phyloP scores from a whole-genome alignment of 2,329 filamentous ascomycete species.

The Colletotrichum chrysophilum region DNA sequence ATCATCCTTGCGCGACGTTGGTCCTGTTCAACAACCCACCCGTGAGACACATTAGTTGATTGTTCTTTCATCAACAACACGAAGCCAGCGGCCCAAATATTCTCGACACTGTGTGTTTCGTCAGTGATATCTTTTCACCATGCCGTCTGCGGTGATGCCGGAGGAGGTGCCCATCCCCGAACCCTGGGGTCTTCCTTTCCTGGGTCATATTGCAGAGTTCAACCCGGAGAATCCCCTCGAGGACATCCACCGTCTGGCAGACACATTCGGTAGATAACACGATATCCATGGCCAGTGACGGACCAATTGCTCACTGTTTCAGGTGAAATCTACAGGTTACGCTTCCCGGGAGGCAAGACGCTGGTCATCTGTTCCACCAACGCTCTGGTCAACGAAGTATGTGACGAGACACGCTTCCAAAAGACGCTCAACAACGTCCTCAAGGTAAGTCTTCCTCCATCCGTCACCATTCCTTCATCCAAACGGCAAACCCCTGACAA shows the following conservation, averaged over 20 bases:
- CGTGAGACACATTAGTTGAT: background rate
- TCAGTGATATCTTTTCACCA: background rate
- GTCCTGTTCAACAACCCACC: background rate
- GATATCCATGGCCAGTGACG: background rate
- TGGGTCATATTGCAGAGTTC: slow-evolving; percentile 71
- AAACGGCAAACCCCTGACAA: slow-evolving; percentile 10
- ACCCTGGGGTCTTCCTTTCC: slow-evolving; percentile 66
- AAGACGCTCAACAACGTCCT: slow-evolving; percentile 61
- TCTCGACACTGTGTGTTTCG: background rate
- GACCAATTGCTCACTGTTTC: background rate
- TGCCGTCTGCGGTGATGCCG: slow-evolving; percentile 27
- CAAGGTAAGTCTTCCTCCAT: background rate
- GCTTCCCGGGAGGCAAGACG: slow-evolving; percentile 47
- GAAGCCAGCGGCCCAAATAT: background rate
- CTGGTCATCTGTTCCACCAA: slow-evolving; percentile 57
- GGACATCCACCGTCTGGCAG: slow-evolving; percentile 61
- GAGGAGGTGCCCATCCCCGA: slow-evolving; percentile 31
- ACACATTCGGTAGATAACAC: slow-evolving; percentile 63
- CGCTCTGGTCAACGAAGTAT: slow-evolving; percentile 66
- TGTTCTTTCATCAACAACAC: background rate
- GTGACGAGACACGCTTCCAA: slow-evolving; percentile 69
- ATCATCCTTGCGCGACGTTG: background rate
- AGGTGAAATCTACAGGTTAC: slow-evolving; percentile 67
- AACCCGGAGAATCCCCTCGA: slow-evolving; percentile 61
- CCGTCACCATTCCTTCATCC: background rate